Evolutionary conservation across 2,329 filamentous ascomycete genomes (phyloP), one percentile per base, ranked within the genome.

Genomic region (Akanthomyces lecanii): DNA sequence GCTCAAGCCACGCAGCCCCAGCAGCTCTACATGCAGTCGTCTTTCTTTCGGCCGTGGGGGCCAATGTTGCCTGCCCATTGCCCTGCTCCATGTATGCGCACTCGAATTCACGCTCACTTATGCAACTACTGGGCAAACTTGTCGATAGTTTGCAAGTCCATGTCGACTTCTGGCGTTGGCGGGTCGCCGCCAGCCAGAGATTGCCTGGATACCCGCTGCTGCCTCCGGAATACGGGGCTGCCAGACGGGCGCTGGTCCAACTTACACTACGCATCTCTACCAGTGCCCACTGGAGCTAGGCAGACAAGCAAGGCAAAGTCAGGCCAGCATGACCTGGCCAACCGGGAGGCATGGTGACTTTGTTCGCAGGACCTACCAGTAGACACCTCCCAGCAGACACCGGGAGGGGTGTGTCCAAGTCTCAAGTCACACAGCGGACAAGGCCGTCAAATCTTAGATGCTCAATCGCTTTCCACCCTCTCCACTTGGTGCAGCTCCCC

Each of bases 391-490:
- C 28, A 30, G 33, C 8, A 36, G 30, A 56, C 38, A 42, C 38
- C 14, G 36, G 25, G 18, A 55, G 40, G 33, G 38, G 53, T 23
- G 53, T 40, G 53, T 45, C 38, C 14, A 56, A 44, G 33, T 36
- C 44, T 56, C 53, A 18, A 10, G 10, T 21, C 25, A 44, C 36
- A 14, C 53, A 56, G 33, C 38, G 6, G 30, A 40, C 30, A 25
- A 38, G 56, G 56, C 36, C 48, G 25, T 40, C 52, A 51, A 55
- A 62, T 62, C 60, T 62, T 38, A 56, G 60, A 62, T 62, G 33
- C 33, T 56, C 42, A 36, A 47, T 58, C 55, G 55, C 55, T 58
- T 58, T 16, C 44, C 60, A 50, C 33, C 18, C 23, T 51, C 57
- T 52, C 57, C 57, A 60, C 57, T 52, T 44, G 47, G 48, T 44